phyloP scores from a whole-genome alignment of 345 rosid genomes.

The Noccaea bulbosa region DNA sequence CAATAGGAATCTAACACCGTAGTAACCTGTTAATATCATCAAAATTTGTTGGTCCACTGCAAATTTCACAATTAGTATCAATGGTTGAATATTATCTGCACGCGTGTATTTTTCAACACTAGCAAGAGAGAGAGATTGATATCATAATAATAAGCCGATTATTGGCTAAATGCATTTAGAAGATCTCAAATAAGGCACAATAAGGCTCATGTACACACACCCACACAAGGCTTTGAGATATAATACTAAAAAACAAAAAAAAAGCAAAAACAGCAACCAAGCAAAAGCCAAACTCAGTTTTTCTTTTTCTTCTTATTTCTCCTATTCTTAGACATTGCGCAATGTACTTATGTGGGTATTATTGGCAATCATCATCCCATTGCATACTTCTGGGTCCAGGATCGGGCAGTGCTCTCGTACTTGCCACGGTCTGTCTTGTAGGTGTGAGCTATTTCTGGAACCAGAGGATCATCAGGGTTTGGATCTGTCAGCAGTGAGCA shows the following conservation, averaged over 20 bases:
- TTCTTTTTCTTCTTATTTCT: slow-evolving; percentile 29
- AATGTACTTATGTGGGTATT: slow-evolving; percentile 14
- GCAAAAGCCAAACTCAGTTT: slow-evolving; percentile 24
- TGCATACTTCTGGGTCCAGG: slow-evolving; percentile 79
- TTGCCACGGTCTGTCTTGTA: slow-evolving; percentile 70
- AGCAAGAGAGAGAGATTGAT: not conserved
- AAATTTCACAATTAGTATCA: not conserved
- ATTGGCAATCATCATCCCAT: slow-evolving; percentile 49
- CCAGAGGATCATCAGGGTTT: slow-evolving; percentile 75
- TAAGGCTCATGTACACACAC: slow-evolving; percentile 42
- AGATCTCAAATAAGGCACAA: slow-evolving; percentile 22
- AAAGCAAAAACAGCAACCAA: slow-evolving; percentile 14
- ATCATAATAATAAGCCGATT: slow-evolving; percentile 1
- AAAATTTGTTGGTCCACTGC: slow-evolving; percentile 21
- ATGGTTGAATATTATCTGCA: not conserved
- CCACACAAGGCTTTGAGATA: slow-evolving; percentile 29
- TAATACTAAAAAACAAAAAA: slow-evolving; percentile 23
- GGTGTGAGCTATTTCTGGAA: slow-evolving; percentile 71
- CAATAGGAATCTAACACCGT: slow-evolving; percentile 9
- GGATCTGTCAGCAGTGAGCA: slow-evolving; percentile 75
- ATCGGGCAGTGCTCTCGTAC: slow-evolving; percentile 66
- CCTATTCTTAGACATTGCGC: slow-evolving; percentile 22
- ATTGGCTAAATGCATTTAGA: slow-evolving; percentile 16
- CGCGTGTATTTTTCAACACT: not conserved
- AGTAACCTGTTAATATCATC: not conserved